A percentile compares a stretch with the other conserved stretches of the same genome.
Conservation (phyloP, 2,329 filamentous ascomycete species). For the Monosporascus sp. region DNA sequence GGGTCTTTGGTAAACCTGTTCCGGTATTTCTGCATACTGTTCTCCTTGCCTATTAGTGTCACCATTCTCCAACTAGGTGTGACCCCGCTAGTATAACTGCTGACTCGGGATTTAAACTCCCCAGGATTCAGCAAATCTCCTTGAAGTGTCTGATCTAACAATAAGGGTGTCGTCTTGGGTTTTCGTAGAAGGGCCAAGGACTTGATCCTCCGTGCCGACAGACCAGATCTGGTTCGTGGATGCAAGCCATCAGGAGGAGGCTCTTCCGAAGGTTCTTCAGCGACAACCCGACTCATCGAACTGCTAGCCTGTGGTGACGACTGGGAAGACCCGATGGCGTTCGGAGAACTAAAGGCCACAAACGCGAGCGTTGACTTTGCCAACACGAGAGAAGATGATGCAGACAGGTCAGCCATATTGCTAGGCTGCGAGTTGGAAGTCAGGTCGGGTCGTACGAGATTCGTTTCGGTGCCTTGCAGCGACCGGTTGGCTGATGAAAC, state of each 20-base stretch:
- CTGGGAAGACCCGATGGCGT: neutral
- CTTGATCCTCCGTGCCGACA: conserved; percentile 5
- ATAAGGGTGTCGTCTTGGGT: neutral
- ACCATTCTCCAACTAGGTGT: conserved; percentile 5
- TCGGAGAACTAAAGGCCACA: neutral
- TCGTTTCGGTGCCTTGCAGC: no score
- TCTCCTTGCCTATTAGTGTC: conserved; percentile 2
- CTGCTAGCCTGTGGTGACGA: neutral
- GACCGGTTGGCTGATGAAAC: neutral
- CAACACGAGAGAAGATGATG: neutral
- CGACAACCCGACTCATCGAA: neutral
- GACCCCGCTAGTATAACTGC: conserved; percentile 3
- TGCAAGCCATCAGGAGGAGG: neutral
- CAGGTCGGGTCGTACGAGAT: no score
- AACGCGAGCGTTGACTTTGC: neutral
- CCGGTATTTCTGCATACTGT: conserved; percentile 3
- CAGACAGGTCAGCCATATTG: neutral
- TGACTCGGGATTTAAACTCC: conserved; percentile 4
- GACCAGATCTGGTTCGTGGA: neutral
- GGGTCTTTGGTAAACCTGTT: conserved; percentile 6
- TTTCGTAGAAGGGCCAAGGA: conserved; percentile 5
- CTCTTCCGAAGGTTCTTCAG: neutral
- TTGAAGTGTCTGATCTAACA: neutral
- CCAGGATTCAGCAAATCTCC: conserved; percentile 5
- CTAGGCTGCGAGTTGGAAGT: neutral